phyloP scores from a whole-genome alignment of 768 basidiomycete genomes.

The Pulveroboletus sp. region DNA sequence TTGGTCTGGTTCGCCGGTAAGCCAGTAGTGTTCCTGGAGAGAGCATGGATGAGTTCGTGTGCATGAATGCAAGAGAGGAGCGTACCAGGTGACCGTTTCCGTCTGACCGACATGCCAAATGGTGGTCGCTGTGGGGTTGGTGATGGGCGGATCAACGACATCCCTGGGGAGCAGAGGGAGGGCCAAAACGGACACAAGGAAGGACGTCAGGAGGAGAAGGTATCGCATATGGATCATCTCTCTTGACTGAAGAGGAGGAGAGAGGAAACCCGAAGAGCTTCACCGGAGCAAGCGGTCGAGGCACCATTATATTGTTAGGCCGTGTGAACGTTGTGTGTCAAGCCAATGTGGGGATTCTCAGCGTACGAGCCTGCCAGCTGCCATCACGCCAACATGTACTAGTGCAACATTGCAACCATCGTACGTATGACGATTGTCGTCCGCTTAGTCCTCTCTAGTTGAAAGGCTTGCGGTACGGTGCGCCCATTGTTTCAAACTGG shows the following conservation, averaged over 20 bases:
- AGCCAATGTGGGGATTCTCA: background rate
- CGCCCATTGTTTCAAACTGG: too few species aligned
- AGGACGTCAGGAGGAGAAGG: slow-evolving; percentile 20
- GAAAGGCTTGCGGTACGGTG: too few species aligned
- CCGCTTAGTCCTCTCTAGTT: too few species aligned
- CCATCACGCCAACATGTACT: too few species aligned
- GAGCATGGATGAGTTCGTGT: slow-evolving; percentile 35
- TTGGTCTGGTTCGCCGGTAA: slow-evolving; percentile 30
- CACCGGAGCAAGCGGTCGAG: slow-evolving; percentile 3
- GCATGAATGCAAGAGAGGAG: background rate
- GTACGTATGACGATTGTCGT: too few species aligned
- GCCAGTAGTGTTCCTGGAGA: slow-evolving; percentile 13
- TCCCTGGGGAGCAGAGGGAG: slow-evolving; percentile 39
- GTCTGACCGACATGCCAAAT: slow-evolving; percentile 45
- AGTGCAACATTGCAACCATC: too few species aligned
- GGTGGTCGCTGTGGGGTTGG: slow-evolving; percentile 38
- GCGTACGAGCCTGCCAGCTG: too few species aligned
- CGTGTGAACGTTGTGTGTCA: slow-evolving; percentile 21
- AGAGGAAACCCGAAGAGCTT: slow-evolving; percentile 20
- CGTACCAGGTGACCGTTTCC: slow-evolving; percentile 52
- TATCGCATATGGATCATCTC: slow-evolving; percentile 24
- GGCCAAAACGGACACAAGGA: slow-evolving; percentile 24
- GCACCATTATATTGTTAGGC: slow-evolving; percentile 14
- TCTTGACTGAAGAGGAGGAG: slow-evolving; percentile 10
- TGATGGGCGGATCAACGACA: slow-evolving; percentile 48